These are phyloP conservation scores for Scorias spongiosa DNA, from an alignment of 2,329 filamentous ascomycete genomes.

Conservation along the genomic window DNA sequence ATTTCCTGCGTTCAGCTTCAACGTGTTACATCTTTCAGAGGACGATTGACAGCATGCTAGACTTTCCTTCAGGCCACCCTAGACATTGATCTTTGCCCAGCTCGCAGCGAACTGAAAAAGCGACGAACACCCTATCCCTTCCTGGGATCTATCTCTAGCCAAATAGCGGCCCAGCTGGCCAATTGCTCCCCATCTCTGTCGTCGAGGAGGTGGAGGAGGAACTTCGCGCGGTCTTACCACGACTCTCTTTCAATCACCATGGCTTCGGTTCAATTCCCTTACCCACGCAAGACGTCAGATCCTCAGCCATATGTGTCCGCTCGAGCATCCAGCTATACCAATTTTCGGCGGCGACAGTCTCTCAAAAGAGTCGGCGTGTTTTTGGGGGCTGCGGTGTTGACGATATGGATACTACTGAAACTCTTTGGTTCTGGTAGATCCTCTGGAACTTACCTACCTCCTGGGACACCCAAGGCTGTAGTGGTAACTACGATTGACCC, in stretches of 20 bases:
- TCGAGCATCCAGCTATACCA: slow-evolving; percentile 32
- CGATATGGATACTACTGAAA: slow-evolving; percentile 16
- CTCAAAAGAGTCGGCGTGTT: slow-evolving; percentile 4
- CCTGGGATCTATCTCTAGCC: too few relatives aligned
- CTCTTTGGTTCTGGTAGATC: slow-evolving; percentile 12
- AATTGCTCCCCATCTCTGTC: too few relatives aligned
- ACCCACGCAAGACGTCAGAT: slow-evolving; percentile 68
- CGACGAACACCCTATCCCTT: too few relatives aligned
- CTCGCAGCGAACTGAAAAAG: too few relatives aligned
- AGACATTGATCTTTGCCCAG: too few relatives aligned
- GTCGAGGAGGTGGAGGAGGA: too few relatives aligned
- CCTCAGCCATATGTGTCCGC: slow-evolving; percentile 51
- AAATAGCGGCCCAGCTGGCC: too few relatives aligned
- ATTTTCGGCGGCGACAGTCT: slow-evolving; percentile 8
- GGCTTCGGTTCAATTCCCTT: slow-evolving; percentile 67
- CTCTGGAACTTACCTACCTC: slow-evolving; percentile 13
- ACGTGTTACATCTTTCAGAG: too few relatives aligned
- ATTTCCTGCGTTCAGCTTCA: not conserved
- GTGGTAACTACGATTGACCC: slow-evolving; percentile 76
- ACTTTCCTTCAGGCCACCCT: too few relatives aligned
- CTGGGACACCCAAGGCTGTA: slow-evolving; percentile 44
- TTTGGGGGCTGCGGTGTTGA: not conserved
- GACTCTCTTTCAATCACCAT: slow-evolving; percentile 4
- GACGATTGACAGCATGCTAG: too few relatives aligned
- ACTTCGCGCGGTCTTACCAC: not conserved